A percentile compares a stretch with the other conserved stretches of the same genome.
phyloP scores from a whole-genome alignment of 805 yeast genomes.

The Metschnikowia shivogae region DNA sequence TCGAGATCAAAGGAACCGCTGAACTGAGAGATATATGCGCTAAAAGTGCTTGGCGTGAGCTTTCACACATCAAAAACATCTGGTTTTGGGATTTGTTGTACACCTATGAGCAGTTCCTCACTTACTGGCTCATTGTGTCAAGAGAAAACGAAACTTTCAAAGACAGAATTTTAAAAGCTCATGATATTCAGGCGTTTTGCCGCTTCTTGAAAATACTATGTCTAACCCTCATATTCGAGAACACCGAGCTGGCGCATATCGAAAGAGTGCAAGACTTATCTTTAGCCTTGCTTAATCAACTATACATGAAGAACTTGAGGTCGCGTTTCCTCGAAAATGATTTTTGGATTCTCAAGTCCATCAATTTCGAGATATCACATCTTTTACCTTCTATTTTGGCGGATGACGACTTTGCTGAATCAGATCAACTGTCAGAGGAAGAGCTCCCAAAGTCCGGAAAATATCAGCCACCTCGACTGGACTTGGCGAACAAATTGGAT shows the following conservation, averaged over 20 bases:
- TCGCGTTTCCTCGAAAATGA: constrained; percentile 43
- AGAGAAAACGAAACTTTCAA: constrained; percentile 58
- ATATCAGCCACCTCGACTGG: background rate
- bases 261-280: constrained; percentile 30
- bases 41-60: background rate
- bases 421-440: constrained; percentile 14
- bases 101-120: constrained; percentile 56
- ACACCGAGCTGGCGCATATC: background rate
- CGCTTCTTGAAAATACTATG: constrained; percentile 48
- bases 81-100: constrained; percentile 38
- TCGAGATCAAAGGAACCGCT: constrained; percentile 9
- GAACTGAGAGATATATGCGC: background rate
- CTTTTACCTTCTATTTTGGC: constrained; percentile 37
- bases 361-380: constrained; percentile 30
- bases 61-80: background rate
- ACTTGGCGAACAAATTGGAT: constrained; percentile 32
- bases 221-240: constrained; percentile 44
- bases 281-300: constrained; percentile 55
- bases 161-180: constrained; percentile 37
- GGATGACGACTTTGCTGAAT: constrained; percentile 37
- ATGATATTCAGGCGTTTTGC: constrained; percentile 39
- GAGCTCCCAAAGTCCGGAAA: constrained; percentile 4
- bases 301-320: constrained; percentile 64
- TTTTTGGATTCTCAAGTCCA: constrained; percentile 50
- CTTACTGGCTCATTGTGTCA: constrained; percentile 63